Evolutionary conservation across 2,329 filamentous ascomycete genomes (phyloP), one percentile per base, ranked within the genome.

Genomic region (Knufia fluminis): DNA sequence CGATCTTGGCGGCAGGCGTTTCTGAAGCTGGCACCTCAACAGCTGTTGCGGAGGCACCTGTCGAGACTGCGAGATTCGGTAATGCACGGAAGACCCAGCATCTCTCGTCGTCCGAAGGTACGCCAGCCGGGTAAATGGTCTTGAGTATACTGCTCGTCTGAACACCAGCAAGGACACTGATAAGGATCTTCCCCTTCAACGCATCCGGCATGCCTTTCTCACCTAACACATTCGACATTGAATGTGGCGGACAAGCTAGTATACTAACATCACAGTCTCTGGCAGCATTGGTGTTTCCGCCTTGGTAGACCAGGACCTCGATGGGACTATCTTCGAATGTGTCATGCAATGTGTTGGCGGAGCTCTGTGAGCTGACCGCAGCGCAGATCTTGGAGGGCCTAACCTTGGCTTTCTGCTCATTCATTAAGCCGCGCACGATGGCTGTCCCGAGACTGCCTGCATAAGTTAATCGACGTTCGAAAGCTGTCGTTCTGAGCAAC

Each of bases 111-210:
- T 16, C 35, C n/a, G n/a, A n/a, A 69, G 66, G 0, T 73, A 57
- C n/a, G 16, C n/a, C 14, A n/a, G 19, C 31, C 33, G 38, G 64
- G 63, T 16, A 62, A 56, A 28, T 66, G 63, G 0, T 70, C 68
- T 71, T 70, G n/a, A n/a, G n/a, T n/a, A n/a, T n/a, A n/a, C n/a
- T n/a, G n/a, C n/a, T n/a, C n/a, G n/a, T n/a, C n/a, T n/a, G n/a
- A n/a, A 75, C 42, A 0, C 74, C 74, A 1, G 74, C 74, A 1
- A 67, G 70, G 0, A 77, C 68, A 54, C 74, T 77, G 59, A 76
- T 72, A 8, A 77, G 51, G 0, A 76, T 62, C 53, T 76, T 77
- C 3, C 61, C 59, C 0, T 60, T 54, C 1, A 76, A 48, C 0
- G 69, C 71, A 3, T 69, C 63, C 0, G 54, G 43, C 1, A 75